Conservation (phyloP, 2,329 filamentous ascomycete species). For the Penicillium sp. region DNA sequence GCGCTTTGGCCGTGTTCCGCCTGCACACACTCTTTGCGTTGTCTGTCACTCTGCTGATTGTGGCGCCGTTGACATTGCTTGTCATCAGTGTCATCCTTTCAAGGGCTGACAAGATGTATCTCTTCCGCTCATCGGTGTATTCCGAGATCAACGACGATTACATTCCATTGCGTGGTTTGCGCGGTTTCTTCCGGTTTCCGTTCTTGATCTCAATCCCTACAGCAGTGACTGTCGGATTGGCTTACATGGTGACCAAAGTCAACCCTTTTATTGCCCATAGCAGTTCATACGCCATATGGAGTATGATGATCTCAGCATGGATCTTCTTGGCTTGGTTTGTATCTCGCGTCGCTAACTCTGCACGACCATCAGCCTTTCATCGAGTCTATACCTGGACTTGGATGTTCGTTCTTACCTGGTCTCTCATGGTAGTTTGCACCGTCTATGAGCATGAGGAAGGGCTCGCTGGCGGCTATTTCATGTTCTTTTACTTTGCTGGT, state of each 20-base stretch:
- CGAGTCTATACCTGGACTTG: constrained; percentile 78
- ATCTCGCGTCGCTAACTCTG: constrained; percentile 71
- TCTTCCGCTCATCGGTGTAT: constrained; percentile 67
- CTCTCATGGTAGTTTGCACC: constrained; percentile 66
- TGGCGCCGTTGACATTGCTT: constrained; percentile 70
- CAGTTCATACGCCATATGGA: constrained; percentile 82
- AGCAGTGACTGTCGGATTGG: constrained; percentile 66
- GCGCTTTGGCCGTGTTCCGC: constrained; percentile 71
- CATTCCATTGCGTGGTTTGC: constrained; percentile 68
- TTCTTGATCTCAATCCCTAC: constrained; percentile 68
- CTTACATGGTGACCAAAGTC: constrained; percentile 72
- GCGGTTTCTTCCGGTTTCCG: constrained; percentile 81
- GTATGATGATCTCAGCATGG: constrained; percentile 79
- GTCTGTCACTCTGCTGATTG: constrained; percentile 77
- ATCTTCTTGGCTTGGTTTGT: constrained; percentile 80
- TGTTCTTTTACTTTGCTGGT: constrained; percentile 74
- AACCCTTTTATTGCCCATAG: constrained; percentile 92
- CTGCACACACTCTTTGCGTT: constrained; percentile 84
- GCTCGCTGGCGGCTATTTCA: constrained; percentile 73
- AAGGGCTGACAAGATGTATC: constrained; percentile 78
- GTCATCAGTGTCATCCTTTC: constrained; percentile 66
- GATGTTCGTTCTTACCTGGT: constrained; percentile 75
- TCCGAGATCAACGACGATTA: constrained; percentile 60
- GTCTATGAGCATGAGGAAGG: constrained; percentile 73
- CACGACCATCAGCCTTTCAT: constrained; percentile 81